Evolutionary conservation across 495 filamentous ascomycete species (phyloP).

Genomic region (Lichina pygmaea): DNA sequence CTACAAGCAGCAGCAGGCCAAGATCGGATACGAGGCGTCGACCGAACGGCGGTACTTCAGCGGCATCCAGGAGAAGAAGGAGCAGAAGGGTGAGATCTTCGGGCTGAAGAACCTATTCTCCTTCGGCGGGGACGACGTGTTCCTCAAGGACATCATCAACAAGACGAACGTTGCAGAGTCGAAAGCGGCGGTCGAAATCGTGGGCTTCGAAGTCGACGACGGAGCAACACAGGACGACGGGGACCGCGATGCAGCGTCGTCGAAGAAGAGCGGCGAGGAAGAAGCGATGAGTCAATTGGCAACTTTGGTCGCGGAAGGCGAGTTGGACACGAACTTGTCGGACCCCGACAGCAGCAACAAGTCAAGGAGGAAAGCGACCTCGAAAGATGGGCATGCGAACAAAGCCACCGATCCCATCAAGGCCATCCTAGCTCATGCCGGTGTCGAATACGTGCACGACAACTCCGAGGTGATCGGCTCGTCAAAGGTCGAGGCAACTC

Average conservation of each 20-base stretch:
- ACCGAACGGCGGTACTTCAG: constrained; percentile 87
- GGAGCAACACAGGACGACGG: constrained; percentile 14
- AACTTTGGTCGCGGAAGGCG: constrained; percentile 32
- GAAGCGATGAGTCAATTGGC: constrained; percentile 55
- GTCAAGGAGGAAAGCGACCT: background rate
- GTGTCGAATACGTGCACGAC: constrained; percentile 87
- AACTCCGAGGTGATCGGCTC: constrained; percentile 90
- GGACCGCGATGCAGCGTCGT: constrained; percentile 5
- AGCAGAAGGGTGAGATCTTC: constrained; percentile 79
- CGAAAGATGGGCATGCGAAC: background rate
- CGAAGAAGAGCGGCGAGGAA: constrained; percentile 18
- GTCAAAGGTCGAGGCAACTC: constrained; percentile 53
- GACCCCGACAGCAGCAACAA: background rate
- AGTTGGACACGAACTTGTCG: constrained; percentile 1
- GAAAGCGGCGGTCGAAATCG: constrained; percentile 55
- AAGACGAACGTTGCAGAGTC: constrained; percentile 94
- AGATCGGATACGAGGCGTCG: constrained; percentile 86
- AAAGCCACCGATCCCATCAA: constrained; percentile 51
- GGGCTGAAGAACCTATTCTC: constrained; percentile 69
- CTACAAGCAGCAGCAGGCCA: constrained; percentile 97
- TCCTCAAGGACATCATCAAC: constrained; percentile 81
- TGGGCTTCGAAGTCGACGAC: constrained; percentile 41
- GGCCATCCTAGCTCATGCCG: constrained; percentile 67
- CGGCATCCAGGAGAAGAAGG: constrained; percentile 63
- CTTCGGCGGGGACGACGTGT: constrained; percentile 50